Base-by-base conservation (phyloP, 2,329 filamentous ascomycete species). In the Ophiostoma quercus region DNA sequence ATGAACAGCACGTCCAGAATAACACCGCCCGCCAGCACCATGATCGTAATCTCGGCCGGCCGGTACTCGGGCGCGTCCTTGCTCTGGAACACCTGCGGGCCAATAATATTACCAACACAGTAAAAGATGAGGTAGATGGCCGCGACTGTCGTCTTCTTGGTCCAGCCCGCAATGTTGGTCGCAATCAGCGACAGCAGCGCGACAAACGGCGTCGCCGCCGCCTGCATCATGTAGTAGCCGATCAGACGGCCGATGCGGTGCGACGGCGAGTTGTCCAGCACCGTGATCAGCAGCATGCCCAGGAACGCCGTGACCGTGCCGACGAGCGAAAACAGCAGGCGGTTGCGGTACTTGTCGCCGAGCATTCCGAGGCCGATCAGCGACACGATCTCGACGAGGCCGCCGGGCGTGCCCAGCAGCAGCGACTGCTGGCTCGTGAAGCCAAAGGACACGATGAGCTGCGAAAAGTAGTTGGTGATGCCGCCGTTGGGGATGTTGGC, bases 141-240 rank as follows among this genome's bases (percentile, higher is more conserved):
- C 0, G 83, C 84, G 0, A 85, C 82, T 0, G 84, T 87, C 0
- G 84, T 87, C 77, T 87, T 87, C 77, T 87, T 87, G 16, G 85
- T 87, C 72, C 83, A 84, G 1, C 78, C 79, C 2, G 84, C 85
- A 0, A 87, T 80, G 70, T 91, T 91, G 19, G 84, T 86, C 1
- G 84, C 83, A 69, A 90, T 86, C 41, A 91, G 80, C 34, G 85
- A 86, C 4, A 91, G 78, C 19, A 91, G 78, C 3, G 86, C 86
- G 0, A 90, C 88, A 72, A 90, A 90, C 0, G 86, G 82, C 0
- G 86, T 87, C 0, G 88, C 83, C 11, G 81, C 82, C 0, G 87
- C 84, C 74, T 86, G 83, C 0, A 86, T 89, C 68, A 91, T 79
- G 77, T 90, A 92, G 76, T 89, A 91, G 0, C 87, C 88, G 1